These are phyloP conservation scores for Spathaspora arborariae DNA, from an alignment of 805 yeast genomes.

Conservation along the genomic window DNA sequence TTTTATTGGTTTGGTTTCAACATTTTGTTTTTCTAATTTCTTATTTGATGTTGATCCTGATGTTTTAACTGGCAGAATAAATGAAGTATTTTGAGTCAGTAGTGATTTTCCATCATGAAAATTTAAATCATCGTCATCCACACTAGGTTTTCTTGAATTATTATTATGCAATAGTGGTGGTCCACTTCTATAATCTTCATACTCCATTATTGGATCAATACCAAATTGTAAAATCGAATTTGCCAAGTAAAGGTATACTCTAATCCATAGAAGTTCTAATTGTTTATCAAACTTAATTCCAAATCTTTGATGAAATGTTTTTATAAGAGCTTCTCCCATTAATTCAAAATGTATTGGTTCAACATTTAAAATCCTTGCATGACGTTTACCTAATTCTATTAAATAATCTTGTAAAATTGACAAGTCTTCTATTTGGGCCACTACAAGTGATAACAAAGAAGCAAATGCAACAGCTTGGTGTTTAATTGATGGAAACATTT, in stretches of 20 bases:
- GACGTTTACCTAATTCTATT: slow-evolving; percentile 65
- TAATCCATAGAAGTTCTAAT: slow-evolving; percentile 67
- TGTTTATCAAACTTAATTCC: slow-evolving; percentile 50
- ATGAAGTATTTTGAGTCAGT: not conserved
- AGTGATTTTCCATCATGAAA: not conserved
- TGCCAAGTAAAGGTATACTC: slow-evolving; percentile 63
- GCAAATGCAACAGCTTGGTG: slow-evolving; percentile 82
- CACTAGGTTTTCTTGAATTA: not conserved
- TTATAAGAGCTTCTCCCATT: slow-evolving; percentile 70
- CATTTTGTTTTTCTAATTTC: too few relatives aligned
- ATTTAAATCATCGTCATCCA: not conserved
- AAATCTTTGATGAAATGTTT: slow-evolving; percentile 66
- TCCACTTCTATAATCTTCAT: too few relatives aligned
- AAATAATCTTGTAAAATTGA: slow-evolving; percentile 55
- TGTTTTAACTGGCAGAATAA: too few relatives aligned
- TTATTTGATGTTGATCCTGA: too few relatives aligned
- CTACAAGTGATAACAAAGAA: slow-evolving; percentile 68
- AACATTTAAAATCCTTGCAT: slow-evolving; percentile 69
- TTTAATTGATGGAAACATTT: slow-evolving; percentile 65
- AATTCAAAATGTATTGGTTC: slow-evolving; percentile 64
- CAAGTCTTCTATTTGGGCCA: slow-evolving; percentile 60
- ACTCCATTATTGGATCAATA: slow-evolving; percentile 40
- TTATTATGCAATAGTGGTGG: too few relatives aligned
- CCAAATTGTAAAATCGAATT: slow-evolving; percentile 64
- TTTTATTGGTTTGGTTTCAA: not conserved